Evolutionary conservation across 192 early-diverging fungal species (phyloP).

Genomic region (Gaertneriomyces sp.): DNA sequence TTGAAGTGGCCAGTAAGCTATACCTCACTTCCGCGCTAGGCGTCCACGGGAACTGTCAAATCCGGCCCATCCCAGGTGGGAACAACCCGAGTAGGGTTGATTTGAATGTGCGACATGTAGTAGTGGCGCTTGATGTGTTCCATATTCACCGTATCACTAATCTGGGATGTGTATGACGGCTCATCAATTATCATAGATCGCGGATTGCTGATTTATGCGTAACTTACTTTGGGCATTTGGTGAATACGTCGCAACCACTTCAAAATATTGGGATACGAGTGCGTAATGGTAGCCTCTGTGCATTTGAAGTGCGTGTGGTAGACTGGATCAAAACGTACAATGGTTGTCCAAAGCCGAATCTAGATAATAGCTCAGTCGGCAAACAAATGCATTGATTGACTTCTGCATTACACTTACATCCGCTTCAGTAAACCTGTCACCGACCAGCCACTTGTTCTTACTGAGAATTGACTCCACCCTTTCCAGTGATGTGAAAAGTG

Average conservation of each 20-base stretch:
- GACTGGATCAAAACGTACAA: slow-evolving; percentile 90
- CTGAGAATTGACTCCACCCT: slow-evolving; percentile 76
- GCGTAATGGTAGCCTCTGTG: slow-evolving; percentile 78
- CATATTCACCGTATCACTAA: slow-evolving; percentile 87
- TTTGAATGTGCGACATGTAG: slow-evolving; percentile 83
- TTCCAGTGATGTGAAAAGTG: slow-evolving; percentile 76
- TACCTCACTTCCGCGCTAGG: too few species aligned
- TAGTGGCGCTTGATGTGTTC: slow-evolving; percentile 96
- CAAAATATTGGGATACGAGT: slow-evolving; percentile 85
- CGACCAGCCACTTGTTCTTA: slow-evolving; percentile 73
- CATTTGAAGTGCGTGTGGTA: slow-evolving; percentile 96
- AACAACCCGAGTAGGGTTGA: slow-evolving; percentile 85
- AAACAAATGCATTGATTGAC: too few species aligned
- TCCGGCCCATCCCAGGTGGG: slow-evolving; percentile 57
- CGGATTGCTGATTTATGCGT: too few species aligned
- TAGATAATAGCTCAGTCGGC: too few species aligned
- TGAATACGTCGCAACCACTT: slow-evolving; percentile 80
- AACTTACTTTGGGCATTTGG: slow-evolving; percentile 61
- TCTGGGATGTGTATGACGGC: slow-evolving; percentile 3
- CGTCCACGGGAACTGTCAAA: neutral
- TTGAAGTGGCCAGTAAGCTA: too few species aligned
- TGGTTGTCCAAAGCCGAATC: slow-evolving; percentile 89
- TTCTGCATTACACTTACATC: slow-evolving; percentile 40
- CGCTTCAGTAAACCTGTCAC: slow-evolving; percentile 81
- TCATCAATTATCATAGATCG: too few species aligned